Evolutionary conservation across 2,329 filamentous ascomycete species (phyloP).

Genomic region (Ophiostoma ulmi): DNA sequence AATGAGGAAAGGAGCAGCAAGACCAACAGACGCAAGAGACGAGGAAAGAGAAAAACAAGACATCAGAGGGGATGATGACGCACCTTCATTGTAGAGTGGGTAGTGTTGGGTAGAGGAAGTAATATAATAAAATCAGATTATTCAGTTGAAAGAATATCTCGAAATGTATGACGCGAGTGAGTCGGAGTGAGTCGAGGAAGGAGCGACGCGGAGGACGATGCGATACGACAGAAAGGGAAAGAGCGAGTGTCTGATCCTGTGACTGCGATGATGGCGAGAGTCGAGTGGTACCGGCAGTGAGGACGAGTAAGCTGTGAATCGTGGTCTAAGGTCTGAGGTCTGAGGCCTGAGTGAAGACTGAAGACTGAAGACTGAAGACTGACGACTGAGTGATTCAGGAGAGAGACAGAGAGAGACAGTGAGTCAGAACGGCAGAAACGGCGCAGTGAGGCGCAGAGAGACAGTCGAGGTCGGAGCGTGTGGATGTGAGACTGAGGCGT

Average conservation of each 20-base stretch:
- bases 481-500: neutral
- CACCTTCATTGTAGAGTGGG: slow-evolving; percentile 27
- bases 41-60: neutral
- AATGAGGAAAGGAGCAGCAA: slow-evolving; percentile 10
- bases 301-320: neutral
- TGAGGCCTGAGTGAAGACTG: neutral
- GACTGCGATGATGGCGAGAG: neutral
- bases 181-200: neutral
- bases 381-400: slow-evolving; percentile 1
- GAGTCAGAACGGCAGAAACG: neutral
- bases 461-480: neutral
- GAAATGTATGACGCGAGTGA: slow-evolving; percentile 5
- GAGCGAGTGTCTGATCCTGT: neutral
- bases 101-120: neutral
- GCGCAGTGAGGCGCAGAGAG: neutral
- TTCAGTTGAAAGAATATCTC: neutral
- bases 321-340: neutral
- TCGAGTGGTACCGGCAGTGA: neutral
- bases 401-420: slow-evolving; percentile 8
- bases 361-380: too few relatives aligned
- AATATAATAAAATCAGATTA: neutral
- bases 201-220: neutral
- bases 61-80: slow-evolving; percentile 21
- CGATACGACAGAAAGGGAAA: neutral
- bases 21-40: neutral